A percentile compares a stretch with the other conserved stretches of the same genome.
These are phyloP conservation scores for Fagopyrum homotropicum DNA, from an alignment of 148 eudicot species.

Conservation along the genomic window DNA sequence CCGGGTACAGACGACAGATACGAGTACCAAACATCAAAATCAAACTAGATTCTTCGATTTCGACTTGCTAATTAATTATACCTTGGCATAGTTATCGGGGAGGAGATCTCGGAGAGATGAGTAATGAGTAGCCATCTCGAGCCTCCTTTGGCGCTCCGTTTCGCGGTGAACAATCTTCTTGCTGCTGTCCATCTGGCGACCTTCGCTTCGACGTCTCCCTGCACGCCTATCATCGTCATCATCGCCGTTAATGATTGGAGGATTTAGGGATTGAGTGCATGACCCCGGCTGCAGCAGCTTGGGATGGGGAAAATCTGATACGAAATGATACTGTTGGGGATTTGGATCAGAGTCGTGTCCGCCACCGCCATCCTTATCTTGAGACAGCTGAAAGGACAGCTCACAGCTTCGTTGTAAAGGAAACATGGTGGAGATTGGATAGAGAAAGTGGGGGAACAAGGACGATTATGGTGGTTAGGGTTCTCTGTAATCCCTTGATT, in stretches of 20 bases:
- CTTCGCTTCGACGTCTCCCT: background rate
- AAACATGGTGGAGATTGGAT: background rate
- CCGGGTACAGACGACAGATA: background rate
- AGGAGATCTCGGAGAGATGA: constrained; percentile 29
- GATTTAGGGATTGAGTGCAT: background rate
- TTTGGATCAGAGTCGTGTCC: background rate
- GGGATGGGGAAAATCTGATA: background rate
- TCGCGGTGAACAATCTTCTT: constrained; percentile 32
- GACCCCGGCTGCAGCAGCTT: background rate
- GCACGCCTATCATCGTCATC: background rate
- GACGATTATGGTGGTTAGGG: constrained; percentile 1
- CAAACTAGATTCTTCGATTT: background rate
- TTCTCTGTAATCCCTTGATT: background rate
- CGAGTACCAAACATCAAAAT: background rate
- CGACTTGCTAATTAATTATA: background rate
- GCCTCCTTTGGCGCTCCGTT: constrained; percentile 39
- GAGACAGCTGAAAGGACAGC: constrained; percentile 7
- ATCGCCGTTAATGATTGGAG: background rate
- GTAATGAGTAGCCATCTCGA: constrained; percentile 41
- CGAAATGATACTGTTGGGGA: background rate
- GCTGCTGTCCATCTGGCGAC: constrained; percentile 6
- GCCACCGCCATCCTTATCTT: background rate
- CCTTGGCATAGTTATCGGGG: constrained; percentile 32
- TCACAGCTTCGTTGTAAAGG: constrained; percentile 14
- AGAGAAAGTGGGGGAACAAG: background rate